Base-by-base conservation (phyloP, 2,329 filamentous ascomycete species). In the Curvularia sp. region DNA sequence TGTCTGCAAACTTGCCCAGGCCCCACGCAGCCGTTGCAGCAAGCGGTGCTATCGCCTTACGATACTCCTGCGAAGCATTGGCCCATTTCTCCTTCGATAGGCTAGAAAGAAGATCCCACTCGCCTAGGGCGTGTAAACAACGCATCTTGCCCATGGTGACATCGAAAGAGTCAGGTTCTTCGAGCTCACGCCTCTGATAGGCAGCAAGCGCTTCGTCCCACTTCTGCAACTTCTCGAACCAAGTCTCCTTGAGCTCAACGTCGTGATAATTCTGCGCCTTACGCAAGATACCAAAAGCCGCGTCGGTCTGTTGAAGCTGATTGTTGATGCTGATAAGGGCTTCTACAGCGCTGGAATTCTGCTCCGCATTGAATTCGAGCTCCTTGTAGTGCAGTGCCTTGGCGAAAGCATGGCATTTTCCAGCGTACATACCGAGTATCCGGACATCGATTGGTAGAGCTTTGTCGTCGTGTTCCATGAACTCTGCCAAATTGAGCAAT, bases 61-160 rank as follows among this genome's bases (percentile, higher is more conserved):
- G 91, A 58, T 97, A 89, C 61, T 98, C 95, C 5, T 90, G 85
- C 4, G 89, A 88, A 7, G 94, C 95, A 74, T 93, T 93, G 66
- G 91, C 87, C 95, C 95, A 99, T 50, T 94, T 96, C 73, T 93
- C 93, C 73, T 96, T 90, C 0, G 93, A 94, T 53, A 99, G 83
- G 48, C 87, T 88, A 0, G 94, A 96, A 15, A 99, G 83, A 3
- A 92, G 88, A 67, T 98, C 96, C 95, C 95, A 99, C 77, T 99
- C 95, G 61, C 95, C 95, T 34, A 99, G 84, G 8, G 95, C 96
- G 75, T 99, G 95, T 63, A 98, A 81, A 83, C 95, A 99, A 47
- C 95, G 89, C 95, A 99, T 99, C 80, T 99, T 99, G 66, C 95
- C 95, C 93, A 99, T 98, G 32, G 96, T 93, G 53, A 99, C 92